Evolutionary conservation across 495 filamentous ascomycete genomes (phyloP).

Genomic region (Peziza echinospora): DNA sequence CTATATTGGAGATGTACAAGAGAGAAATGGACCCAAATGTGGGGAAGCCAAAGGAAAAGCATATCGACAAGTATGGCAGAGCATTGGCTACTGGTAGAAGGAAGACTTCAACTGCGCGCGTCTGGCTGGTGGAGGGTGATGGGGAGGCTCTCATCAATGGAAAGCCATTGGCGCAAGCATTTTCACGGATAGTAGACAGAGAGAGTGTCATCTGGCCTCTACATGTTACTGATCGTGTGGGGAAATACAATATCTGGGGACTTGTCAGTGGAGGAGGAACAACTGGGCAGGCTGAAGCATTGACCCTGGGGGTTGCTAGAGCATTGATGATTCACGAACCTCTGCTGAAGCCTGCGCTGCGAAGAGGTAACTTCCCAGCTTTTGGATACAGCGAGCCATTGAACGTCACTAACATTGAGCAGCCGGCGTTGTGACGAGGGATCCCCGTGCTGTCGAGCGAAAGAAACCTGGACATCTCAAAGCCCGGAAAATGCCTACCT

Average conservation of each 20-base stretch:
- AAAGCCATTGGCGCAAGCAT: constrained; percentile 51
- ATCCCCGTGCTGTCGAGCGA: constrained; percentile 79
- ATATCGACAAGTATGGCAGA: constrained; percentile 51
- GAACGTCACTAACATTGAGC: constrained; percentile 18
- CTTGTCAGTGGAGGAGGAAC: constrained; percentile 62
- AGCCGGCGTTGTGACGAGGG: constrained; percentile 85
- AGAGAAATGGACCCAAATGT: constrained; percentile 50
- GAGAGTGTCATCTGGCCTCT: constrained; percentile 79
- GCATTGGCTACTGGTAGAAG: constrained; percentile 59
- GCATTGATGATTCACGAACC: constrained; percentile 81
- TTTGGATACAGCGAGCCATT: background rate
- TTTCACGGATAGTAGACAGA: constrained; percentile 75
- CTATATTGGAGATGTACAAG: constrained; percentile 45
- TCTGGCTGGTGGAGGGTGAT: constrained; percentile 72
- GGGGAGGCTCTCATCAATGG: constrained; percentile 82
- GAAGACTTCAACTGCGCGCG: constrained; percentile 66
- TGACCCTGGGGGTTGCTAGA: constrained; percentile 78
- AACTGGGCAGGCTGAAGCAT: constrained; percentile 87
- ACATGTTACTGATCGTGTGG: constrained; percentile 59
- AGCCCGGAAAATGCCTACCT: constrained; percentile 92
- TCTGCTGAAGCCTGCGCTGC: constrained; percentile 60
- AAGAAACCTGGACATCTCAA: constrained; percentile 95
- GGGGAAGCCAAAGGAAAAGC: constrained; percentile 31
- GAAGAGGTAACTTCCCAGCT: constrained; percentile 49
- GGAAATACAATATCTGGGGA: constrained; percentile 95